These are phyloP conservation scores for Collybiopsis luxurians DNA, from an alignment of 768 basidiomycete genomes.

Conservation along the genomic window DNA sequence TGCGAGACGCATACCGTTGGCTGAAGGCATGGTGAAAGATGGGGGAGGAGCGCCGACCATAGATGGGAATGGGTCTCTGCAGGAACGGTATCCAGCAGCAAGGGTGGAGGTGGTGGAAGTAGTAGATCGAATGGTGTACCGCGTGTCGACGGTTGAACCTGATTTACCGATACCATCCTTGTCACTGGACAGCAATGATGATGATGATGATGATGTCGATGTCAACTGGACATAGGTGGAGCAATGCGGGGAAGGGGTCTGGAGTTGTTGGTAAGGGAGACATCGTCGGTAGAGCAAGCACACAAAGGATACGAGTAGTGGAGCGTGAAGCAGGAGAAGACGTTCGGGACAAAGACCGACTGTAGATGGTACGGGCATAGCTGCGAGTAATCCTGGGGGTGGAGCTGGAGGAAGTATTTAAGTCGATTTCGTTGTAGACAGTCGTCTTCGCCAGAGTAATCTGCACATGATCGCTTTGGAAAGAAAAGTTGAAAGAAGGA, in stretches of 20 bases:
- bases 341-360: background rate
- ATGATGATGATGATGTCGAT: background rate
- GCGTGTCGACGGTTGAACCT: too few species aligned
- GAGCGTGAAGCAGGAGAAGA: background rate
- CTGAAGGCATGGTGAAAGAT: conserved; percentile 32
- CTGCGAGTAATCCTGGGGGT: background rate
- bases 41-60: too few species aligned
- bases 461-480: background rate
- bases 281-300: background rate
- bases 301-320: background rate
- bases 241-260: conserved; percentile 20
- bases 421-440: background rate
- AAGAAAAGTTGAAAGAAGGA: background rate
- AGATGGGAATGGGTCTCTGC: too few species aligned
- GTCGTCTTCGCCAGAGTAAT: background rate
- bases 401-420: background rate
- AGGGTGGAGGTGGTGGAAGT: conserved; percentile 16
- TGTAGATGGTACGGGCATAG: background rate
- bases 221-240: background rate
- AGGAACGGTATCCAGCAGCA: conserved; percentile 10
- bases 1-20: conserved; percentile 38
- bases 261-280: background rate
- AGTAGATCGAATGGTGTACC: conserved; percentile 5
- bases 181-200: background rate
- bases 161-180: background rate